phyloP scores from a whole-genome alignment of 768 basidiomycete genomes.

The Rhodotorula paludigena region DNA sequence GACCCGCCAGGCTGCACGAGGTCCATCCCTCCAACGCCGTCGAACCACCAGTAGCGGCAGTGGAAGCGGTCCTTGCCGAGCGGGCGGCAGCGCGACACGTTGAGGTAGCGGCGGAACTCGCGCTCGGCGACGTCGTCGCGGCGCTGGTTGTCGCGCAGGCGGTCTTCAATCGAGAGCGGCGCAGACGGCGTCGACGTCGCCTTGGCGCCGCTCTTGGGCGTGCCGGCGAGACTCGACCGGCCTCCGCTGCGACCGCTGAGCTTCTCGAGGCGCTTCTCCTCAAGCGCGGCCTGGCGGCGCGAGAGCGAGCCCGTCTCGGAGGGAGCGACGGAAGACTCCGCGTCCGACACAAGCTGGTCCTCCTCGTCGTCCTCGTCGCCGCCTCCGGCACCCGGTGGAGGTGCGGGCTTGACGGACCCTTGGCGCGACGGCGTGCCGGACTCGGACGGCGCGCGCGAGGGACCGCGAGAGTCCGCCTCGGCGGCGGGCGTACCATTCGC shows the following conservation, averaged over 20 bases:
- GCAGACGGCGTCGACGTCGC: too few species aligned
- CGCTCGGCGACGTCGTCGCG: slow-evolving; percentile 81
- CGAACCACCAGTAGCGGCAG: slow-evolving; percentile 97
- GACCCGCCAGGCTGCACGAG: slow-evolving; percentile 18
- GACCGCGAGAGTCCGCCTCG: background rate
- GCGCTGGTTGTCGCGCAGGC: slow-evolving; percentile 53
- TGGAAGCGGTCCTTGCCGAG: slow-evolving; percentile 88
- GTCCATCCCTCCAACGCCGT: slow-evolving; percentile 74
- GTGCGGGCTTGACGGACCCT: too few species aligned
- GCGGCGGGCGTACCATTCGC: slow-evolving; percentile 9
- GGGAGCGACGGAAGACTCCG: slow-evolving; percentile 18
- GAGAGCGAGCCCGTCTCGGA: slow-evolving; percentile 25
- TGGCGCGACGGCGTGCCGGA: too few species aligned
- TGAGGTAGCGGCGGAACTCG: slow-evolving; percentile 84
- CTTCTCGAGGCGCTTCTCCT: slow-evolving; percentile 27
- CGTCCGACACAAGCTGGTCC: slow-evolving; percentile 27
- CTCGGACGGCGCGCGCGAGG: background rate
- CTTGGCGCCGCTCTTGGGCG: background rate
- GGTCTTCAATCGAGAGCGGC: slow-evolving; percentile 13
- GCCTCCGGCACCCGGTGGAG: too few species aligned
- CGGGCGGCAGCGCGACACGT: slow-evolving; percentile 78
- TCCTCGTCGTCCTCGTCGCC: slow-evolving; percentile 31
- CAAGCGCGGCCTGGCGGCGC: slow-evolving; percentile 11
- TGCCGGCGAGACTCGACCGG: background rate
- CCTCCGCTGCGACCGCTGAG: background rate